Percentiles rank a stretch among this genome's conserved stretches.
Evolutionary conservation across 2,329 filamentous ascomycete species (phyloP).

Genomic region (Fusarium napiforme): DNA sequence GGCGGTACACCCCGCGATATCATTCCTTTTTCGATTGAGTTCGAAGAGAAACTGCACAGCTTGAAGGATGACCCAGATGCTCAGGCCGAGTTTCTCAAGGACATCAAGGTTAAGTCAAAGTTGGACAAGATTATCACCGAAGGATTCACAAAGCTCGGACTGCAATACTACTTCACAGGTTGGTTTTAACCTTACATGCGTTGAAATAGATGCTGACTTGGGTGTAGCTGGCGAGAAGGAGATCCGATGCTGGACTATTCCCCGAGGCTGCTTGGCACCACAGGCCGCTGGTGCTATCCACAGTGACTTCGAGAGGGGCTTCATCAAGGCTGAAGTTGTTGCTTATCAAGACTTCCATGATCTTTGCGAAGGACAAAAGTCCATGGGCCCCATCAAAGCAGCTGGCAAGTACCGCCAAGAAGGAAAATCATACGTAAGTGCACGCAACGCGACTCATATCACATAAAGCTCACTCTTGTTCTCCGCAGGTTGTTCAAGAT

Average conservation of each 20-base stretch:
- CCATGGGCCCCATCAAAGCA: constrained; percentile 58
- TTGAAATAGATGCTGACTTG: not conserved
- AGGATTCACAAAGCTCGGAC: constrained; percentile 56
- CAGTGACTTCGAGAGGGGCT: constrained; percentile 56
- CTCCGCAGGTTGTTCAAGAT: constrained; percentile 52
- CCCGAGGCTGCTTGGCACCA: constrained; percentile 51
- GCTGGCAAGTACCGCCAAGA: constrained; percentile 59
- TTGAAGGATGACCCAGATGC: constrained; percentile 52
- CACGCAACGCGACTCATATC: not conserved
- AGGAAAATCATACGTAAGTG: constrained; percentile 55
- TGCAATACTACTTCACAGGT: constrained; percentile 59
- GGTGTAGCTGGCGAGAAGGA: constrained; percentile 56
- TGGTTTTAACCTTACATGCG: not conserved
- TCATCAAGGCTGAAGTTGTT: constrained; percentile 60
- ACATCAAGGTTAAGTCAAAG: constrained; percentile 55
- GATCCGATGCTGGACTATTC: constrained; percentile 57
- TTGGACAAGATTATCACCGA: constrained; percentile 57
- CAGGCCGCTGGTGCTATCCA: constrained; percentile 57
- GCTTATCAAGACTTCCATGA: constrained; percentile 58
- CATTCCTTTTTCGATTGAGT: constrained; percentile 58
- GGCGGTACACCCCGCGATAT: constrained; percentile 55
- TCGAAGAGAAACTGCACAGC: constrained; percentile 56
- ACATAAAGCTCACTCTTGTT: constrained; percentile 32
- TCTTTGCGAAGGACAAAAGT: constrained; percentile 56
- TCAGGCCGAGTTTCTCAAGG: constrained; percentile 51